Evolutionary conservation across 345 rosid species (phyloP), one percentile per base, ranked within the genome.

Genomic region (Populus deltoides): DNA sequence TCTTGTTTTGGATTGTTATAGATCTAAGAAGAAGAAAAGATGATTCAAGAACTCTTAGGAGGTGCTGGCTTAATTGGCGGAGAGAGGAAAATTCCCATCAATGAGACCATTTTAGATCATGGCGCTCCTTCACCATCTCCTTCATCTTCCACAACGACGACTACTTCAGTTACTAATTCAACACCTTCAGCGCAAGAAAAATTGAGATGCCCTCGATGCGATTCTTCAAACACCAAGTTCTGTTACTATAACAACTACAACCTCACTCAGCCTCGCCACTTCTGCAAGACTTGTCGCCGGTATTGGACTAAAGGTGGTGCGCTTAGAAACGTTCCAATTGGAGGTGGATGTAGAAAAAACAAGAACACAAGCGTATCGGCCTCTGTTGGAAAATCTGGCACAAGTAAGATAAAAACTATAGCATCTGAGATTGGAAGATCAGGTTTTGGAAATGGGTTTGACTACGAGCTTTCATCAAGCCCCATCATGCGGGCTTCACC

Each of bases 261-360:
- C 43, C 93, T 91, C 71, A 91, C 93, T 22, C 96, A 91, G 87
- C 96, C 96, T 38, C 93, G 96, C 68, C 93, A 91, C 82, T 91
- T 91, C 80, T 91, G 96, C 87, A 91, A 91, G 91, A 90, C 93
- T n/a, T 91, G 96, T 63, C 96, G 96, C 53, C 90, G 96, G 2
- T 91, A 91, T 77, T 91, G 96, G 96, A 91, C 96, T 24, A 91
- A 90, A 82, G 96, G 96, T 2, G 96, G 96, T 16, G 90, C 93
- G 18, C 86, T 91, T 2, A 65, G 96, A 72, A 90, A 91, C 45
- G 92, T 91, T 51, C 96, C 96, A 6, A 90, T 91, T 33, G 96
- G 96, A 2, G 96, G 96, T 0, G 96, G 96, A 9, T 91, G 96
- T 82, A 74, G 96, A 43, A 91, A 89, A 76, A 88, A 87, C 90